These are phyloP conservation scores for Pinus albicaulis DNA, from an alignment of 75 land plant species.

Conservation along the genomic window DNA sequence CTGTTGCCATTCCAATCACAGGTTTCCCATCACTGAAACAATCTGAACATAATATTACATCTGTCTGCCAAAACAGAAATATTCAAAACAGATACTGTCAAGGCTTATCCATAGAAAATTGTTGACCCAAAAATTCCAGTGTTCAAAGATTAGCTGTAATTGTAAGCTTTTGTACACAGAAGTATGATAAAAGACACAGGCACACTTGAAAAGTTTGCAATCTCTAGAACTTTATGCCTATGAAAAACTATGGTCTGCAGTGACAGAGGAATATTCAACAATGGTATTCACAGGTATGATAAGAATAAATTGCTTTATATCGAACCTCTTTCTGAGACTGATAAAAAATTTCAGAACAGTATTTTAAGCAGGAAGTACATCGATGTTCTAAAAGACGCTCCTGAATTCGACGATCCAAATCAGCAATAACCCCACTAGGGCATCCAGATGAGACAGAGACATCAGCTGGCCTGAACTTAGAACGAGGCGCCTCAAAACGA, in stretches of 20 bases:
- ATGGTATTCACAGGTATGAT: neutral
- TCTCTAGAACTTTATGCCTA: neutral
- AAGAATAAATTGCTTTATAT: neutral
- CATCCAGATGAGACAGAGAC: constrained; percentile 16
- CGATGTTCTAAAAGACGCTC: constrained; percentile 66
- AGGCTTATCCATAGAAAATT: neutral
- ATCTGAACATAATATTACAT: constrained; percentile 62
- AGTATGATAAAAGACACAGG: too few species aligned
- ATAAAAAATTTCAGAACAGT: constrained; percentile 58
- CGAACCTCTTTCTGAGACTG: constrained; percentile 94
- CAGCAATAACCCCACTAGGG: constrained; percentile 16
- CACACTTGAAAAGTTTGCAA: neutral
- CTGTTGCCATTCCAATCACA: constrained; percentile 67
- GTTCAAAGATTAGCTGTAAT: neutral
- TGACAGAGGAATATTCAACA: neutral
- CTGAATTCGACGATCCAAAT: constrained; percentile 61
- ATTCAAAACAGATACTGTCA: constrained; percentile 4
- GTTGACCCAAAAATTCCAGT: neutral
- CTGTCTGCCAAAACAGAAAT: constrained; percentile 55
- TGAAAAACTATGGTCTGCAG: neutral
- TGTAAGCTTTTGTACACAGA: neutral
- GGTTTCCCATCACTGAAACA: constrained; percentile 91
- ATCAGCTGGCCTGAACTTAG: constrained; percentile 38
- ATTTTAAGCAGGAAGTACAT: constrained; percentile 69
- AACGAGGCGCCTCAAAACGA: constrained; percentile 69